phyloP scores from a whole-genome alignment of 495 filamentous ascomycete species.

The Xylaria venustula region DNA sequence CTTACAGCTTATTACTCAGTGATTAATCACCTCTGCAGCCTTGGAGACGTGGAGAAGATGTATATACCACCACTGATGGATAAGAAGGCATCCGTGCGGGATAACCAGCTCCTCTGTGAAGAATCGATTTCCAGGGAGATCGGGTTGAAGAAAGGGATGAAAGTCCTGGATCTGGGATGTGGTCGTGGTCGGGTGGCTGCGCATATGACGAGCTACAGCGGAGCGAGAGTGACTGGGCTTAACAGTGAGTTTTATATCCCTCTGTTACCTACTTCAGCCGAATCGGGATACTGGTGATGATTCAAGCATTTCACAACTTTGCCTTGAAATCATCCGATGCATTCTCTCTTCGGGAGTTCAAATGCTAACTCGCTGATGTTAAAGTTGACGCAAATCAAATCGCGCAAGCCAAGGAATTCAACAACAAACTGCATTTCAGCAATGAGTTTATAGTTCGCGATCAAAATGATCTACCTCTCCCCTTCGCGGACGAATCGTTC shows the following conservation, averaged over 20 bases:
- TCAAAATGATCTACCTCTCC: conserved; percentile 59
- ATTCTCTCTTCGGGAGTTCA: not conserved
- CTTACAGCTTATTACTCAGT: conserved; percentile 62
- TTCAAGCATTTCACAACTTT: too few species aligned
- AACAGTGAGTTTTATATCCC: conserved; percentile 37
- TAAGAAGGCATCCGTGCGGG: conserved; percentile 51
- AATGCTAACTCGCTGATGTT: not conserved
- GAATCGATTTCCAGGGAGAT: conserved; percentile 55
- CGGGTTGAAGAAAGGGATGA: conserved; percentile 48
- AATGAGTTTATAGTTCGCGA: conserved; percentile 58
- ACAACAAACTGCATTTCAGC: conserved; percentile 43
- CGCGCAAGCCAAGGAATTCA: conserved; percentile 55
- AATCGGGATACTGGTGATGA: too few species aligned
- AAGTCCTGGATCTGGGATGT: conserved; percentile 59
- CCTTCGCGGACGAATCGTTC: conserved; percentile 55
- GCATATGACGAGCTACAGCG: conserved; percentile 57
- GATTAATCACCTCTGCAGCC: conserved; percentile 62
- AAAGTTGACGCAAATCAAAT: conserved; percentile 58
- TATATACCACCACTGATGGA: conserved; percentile 66
- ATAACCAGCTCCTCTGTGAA: conserved; percentile 59
- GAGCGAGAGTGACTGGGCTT: conserved; percentile 56
- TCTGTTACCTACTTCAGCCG: not conserved
- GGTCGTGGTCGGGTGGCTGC: conserved; percentile 61
- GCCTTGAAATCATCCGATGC: not conserved
- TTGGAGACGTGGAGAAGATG: conserved; percentile 70